These are phyloP conservation scores for Botrytis deweyae DNA, from an alignment of 2,329 filamentous ascomycete species.

Conservation along the genomic window DNA sequence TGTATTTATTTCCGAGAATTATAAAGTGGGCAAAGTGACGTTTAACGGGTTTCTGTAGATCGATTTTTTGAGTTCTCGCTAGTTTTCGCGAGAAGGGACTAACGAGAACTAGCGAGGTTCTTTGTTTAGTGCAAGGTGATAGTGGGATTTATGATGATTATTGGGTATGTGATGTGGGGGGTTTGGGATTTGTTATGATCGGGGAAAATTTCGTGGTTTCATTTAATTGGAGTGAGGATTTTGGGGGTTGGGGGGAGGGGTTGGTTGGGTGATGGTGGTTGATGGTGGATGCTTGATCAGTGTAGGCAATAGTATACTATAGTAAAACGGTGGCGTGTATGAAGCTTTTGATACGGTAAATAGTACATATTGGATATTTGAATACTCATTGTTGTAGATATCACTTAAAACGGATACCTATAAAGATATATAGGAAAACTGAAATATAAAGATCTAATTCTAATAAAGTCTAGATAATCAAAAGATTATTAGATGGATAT, in stretches of 20 bases:
- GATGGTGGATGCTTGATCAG: no score
- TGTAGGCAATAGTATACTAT: no score
- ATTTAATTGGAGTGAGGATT: no score
- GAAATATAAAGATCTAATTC: no score
- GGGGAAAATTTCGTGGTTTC: fast-evolving
- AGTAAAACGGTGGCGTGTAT: no score
- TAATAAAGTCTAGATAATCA: no score
- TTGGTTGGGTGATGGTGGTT: neutral
- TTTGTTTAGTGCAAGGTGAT: neutral
- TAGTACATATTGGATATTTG: no score
- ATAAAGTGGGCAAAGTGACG: neutral
- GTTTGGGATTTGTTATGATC: neutral
- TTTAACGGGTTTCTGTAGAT: neutral
- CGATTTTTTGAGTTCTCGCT: neutral
- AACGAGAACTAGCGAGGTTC: neutral
- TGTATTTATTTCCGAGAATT: neutral
- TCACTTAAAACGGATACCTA: no score
- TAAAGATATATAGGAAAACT: no score
- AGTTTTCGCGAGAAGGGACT: neutral
- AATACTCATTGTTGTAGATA: no score
- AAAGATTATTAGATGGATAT: no score
- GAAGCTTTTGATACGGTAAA: no score
- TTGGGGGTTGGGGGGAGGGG: neutral
- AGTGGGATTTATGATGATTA: neutral
- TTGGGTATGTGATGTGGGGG: neutral